Evolutionary conservation across 1,139 yeast genomes (phyloP).

Genomic region (Hansenula lynferdii): DNA sequence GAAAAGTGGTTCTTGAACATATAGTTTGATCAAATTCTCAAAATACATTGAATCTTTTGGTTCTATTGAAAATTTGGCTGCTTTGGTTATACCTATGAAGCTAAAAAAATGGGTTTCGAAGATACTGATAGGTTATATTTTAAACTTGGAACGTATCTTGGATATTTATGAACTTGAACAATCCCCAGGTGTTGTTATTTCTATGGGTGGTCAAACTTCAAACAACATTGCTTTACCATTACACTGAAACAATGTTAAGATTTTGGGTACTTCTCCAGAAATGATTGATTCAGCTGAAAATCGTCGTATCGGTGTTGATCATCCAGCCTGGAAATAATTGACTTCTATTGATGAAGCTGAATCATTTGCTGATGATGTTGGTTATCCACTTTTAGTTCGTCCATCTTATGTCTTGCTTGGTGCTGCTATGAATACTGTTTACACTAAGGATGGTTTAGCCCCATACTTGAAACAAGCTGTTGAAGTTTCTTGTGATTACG

Average conservation of each 20-base stretch:
- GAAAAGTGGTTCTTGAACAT: slow-evolving; percentile 97
- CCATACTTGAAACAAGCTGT: slow-evolving; percentile 90
- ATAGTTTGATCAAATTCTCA: slow-evolving; percentile 68
- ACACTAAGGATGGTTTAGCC: slow-evolving; percentile 84
- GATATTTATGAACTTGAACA: slow-evolving; percentile 94
- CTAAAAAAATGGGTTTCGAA: slow-evolving; percentile 96
- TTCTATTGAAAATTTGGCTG: slow-evolving; percentile 48
- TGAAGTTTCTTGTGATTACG: slow-evolving; percentile 96
- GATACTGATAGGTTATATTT: slow-evolving; percentile 96
- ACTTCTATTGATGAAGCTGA: slow-evolving; percentile 94
- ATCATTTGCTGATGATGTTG: slow-evolving; percentile 83
- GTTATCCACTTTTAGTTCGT: slow-evolving; percentile 95
- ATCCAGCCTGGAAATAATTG: slow-evolving; percentile 99
- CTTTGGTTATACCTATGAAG: slow-evolving; percentile 73
- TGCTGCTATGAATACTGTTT: slow-evolving; percentile 98
- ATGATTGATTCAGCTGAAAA: slow-evolving; percentile 99
- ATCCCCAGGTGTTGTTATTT: slow-evolving; percentile 88
- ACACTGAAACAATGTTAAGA: slow-evolving; percentile 93
- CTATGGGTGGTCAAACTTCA: slow-evolving; percentile 99
- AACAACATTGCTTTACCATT: slow-evolving; percentile 93
- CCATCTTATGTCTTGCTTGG: slow-evolving; percentile 98
- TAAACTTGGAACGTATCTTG: slow-evolving; percentile 90
- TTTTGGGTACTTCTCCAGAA: slow-evolving; percentile 95
- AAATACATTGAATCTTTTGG: slow-evolving; percentile 57
- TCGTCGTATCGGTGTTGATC: slow-evolving; percentile 95